A percentile compares a stretch with the other conserved stretches of the same genome.
phyloP scores from a whole-genome alignment of 2,329 filamentous ascomycete species.

The Plectosphaerella sp. region DNA sequence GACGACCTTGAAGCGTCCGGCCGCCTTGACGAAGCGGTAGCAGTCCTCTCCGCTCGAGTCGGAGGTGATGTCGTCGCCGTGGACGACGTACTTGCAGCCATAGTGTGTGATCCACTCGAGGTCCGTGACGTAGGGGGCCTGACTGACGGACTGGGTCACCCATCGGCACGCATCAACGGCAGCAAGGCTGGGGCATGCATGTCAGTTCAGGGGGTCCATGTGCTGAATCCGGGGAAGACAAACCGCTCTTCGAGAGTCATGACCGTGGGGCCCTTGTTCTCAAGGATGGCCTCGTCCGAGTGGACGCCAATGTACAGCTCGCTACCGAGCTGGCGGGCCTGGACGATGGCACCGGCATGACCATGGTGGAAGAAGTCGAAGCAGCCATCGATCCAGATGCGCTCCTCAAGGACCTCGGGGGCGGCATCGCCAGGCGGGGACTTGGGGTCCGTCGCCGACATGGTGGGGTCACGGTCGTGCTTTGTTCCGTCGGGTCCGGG shows the following conservation, averaged over 20 bases:
- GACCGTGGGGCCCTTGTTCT: constrained; percentile 96
- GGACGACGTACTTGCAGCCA: constrained; percentile 91
- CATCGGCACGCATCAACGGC: constrained; percentile 94
- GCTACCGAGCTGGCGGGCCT: constrained; percentile 84
- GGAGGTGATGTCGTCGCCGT: constrained; percentile 95
- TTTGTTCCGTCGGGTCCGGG: too few relatives aligned
- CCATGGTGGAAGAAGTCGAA: constrained; percentile 99
- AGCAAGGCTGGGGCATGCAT: constrained; percentile 57
- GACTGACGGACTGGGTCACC: constrained; percentile 77
- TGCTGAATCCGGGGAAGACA: constrained; percentile 13
- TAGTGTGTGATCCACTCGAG: constrained; percentile 94
- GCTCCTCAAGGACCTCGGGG: constrained; percentile 56
- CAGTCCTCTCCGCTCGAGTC: constrained; percentile 93
- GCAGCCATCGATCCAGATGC: constrained; percentile 98
- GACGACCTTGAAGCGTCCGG: constrained; percentile 91
- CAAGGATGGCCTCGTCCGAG: constrained; percentile 90
- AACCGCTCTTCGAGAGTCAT: constrained; percentile 90
- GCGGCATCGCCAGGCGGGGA: constrained; percentile 42
- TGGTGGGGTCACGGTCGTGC: constrained; percentile 2
- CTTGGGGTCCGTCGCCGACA: constrained; percentile 16
- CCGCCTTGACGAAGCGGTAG: constrained; percentile 95
- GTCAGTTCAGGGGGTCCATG: constrained; percentile 2
- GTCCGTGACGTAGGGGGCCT: constrained; percentile 91
- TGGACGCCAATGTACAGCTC: constrained; percentile 92
- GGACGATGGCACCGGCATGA: constrained; percentile 94